Evolutionary conservation across 1,139 yeast species (phyloP), one percentile per base, ranked within the genome.

Genomic region (Geotrichum bryndzae): DNA sequence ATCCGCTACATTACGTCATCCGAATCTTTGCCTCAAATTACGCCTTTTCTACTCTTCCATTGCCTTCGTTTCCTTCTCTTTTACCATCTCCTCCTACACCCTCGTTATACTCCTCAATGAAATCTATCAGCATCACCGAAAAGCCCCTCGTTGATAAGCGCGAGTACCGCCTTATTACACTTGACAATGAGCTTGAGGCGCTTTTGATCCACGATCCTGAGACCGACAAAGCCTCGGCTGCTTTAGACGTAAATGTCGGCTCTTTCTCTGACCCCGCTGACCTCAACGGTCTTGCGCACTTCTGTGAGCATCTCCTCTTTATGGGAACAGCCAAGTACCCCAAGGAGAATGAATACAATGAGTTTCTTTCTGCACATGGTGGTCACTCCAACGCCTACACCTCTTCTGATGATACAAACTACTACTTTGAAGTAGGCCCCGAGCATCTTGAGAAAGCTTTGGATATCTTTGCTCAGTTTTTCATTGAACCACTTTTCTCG

Each of bases 301-400:
- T 94, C 74, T 91, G 97, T 76, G 99, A 94, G 76, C 99, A 94
- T 75, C 79, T 94, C 67, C 79, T 94, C 65, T 94, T 94, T 73
- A 90, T 94, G 97, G 99, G 99, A n/a, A 92, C 98, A 3, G 80
- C 83, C 68, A 92, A 91, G 75, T 94, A 87, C 70, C 99, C 99
- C 0, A 80, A 82, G 64, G 99, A 94, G 73, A 91, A 90, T 73
- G 98, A 90, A 68, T 94, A 94, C 74, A 80, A 87, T 55, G 83
- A 86, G 61, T 94, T 82, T 72, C 77, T 94, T 64, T 81, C 96
- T 6, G 85, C 87, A 65, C 96, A 84, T 66, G 82, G 84, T 51
- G 88, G 88, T 38, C 76, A 77, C 53, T 82, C 85, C 27, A 90
- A 90, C 70, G 99, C 99, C 0, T 94, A 87, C 73, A 94, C 99